Base-by-base conservation (phyloP, 192 early-diverging fungal species). In the Dissophora globulifera region DNA sequence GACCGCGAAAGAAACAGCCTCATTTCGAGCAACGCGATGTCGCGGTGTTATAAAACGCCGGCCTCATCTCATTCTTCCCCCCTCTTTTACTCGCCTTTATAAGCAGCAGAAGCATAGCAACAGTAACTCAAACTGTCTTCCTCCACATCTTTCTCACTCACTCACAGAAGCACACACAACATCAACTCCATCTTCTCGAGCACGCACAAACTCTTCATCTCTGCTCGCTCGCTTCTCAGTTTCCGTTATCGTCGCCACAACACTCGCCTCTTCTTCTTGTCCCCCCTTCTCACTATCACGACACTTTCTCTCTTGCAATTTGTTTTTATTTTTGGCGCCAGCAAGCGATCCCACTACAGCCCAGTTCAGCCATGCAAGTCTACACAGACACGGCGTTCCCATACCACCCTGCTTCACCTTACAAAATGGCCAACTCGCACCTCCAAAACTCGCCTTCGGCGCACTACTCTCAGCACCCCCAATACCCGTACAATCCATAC, bases 401-500 rank as follows among this genome's bases (percentile, higher is more conserved):
- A 0, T 56, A 50, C 40, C 35, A 31, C 8, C 26, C 41, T 13
- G 17, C 67, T 32, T 40, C 65, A 26, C 29, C 50, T 22, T 53
- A 45, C 42, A 60, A 25, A 19, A 55, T 53, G 50, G 17, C 38
- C 27, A 4, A 32, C 50, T 27, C 58, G 13, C 35, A 26, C 38
- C 33, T 45, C 43, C 50, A 33, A 4, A 45, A 45, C 43, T 45
- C 43, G 4, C 43, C 9, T 12, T 45, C 43, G 16, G 4, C 43
- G n/a, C 43, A 45, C 6, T 45, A 45, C 43, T 54, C 56, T n/a
- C 60, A 62, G 54, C 33, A 62, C 22, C 35, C 62, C 5, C 70
- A 65, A 48, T 25, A 64, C 25, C 70, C 70, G 1, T 75, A 53
- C 57, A 75, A 75, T 33, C 70, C 70, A 17, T 75, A 65, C 26